Evolutionary conservation across 2,329 filamentous ascomycete genomes (phyloP).

Genomic region (Pestalotiopsis sp.): DNA sequence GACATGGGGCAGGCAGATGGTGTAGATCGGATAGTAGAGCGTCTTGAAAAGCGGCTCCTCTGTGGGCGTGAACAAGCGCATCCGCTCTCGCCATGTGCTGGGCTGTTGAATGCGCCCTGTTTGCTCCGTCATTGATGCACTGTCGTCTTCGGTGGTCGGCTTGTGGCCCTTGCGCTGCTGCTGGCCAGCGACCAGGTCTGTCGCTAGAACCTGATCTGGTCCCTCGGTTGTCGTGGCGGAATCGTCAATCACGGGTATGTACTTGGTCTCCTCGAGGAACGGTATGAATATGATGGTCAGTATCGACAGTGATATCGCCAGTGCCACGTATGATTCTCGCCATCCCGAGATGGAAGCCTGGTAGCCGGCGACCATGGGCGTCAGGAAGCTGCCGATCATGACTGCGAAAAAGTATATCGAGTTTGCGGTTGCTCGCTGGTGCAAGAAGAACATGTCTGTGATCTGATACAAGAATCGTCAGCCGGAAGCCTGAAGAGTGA

Average conservation of each 20-base stretch:
- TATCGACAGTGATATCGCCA: background rate
- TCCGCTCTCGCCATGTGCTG: conserved; percentile 7
- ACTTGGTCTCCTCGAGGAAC: background rate
- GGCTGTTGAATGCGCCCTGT: background rate
- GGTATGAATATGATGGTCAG: background rate
- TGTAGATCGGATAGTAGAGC: conserved; percentile 1
- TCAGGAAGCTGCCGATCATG: conserved; percentile 37
- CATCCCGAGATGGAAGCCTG: conserved; percentile 38
- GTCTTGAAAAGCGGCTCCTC: conserved; percentile 3
- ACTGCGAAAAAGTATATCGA: conserved; percentile 44
- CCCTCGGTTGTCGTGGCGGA: background rate
- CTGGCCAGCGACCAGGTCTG: background rate
- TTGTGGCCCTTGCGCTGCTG: background rate
- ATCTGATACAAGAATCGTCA: conserved; percentile 32
- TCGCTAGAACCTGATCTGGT: background rate
- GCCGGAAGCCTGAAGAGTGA: background rate
- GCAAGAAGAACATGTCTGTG: conserved; percentile 52
- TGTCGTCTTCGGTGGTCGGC: background rate
- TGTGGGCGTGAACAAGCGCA: conserved; percentile 12
- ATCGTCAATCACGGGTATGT: background rate
- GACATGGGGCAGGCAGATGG: conserved; percentile 37
- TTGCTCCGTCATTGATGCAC: background rate
- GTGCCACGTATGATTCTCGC: conserved; percentile 28
- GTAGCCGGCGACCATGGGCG: conserved; percentile 41
- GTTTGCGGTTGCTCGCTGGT: conserved; percentile 50